Percentiles rank a stretch among this genome's conserved stretches.
phyloP scores from a whole-genome alignment of 257 asterid genomes.

The Asclepias syriaca region DNA sequence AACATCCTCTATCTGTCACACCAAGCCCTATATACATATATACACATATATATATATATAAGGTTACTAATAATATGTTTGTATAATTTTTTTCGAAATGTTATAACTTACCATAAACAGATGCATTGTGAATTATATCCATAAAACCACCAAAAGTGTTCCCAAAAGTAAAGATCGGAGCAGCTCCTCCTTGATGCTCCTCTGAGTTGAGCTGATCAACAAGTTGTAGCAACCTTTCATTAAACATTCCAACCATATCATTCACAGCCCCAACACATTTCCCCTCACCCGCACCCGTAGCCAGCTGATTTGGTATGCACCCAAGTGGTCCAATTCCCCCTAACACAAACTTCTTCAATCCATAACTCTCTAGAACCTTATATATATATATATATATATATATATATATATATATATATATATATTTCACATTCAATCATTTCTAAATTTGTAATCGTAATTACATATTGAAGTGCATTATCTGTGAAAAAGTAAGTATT shows the following conservation, averaged over 20 bases:
- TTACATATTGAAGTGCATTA: no score
- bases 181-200: slow-evolving; percentile 30
- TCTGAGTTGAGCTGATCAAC: slow-evolving; percentile 50
- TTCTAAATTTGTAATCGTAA: no score
- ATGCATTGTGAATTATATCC: slow-evolving; percentile 49
- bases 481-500: no score
- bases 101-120: slow-evolving; percentile 37
- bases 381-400: background rate
- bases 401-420: background rate
- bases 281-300: slow-evolving; percentile 41
- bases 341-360: slow-evolving; percentile 50
- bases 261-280: slow-evolving; percentile 47
- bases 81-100: no score
- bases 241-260: slow-evolving; percentile 39
- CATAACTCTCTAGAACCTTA: slow-evolving; percentile 50
- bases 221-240: slow-evolving; percentile 33
- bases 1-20: slow-evolving; percentile 59
- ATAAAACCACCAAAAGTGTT: slow-evolving; percentile 48
- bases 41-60: no score
- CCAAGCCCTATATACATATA: slow-evolving; percentile 33
- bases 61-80: no score
- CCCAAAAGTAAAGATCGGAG: slow-evolving; percentile 49
- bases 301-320: slow-evolving; percentile 73
- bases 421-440: background rate
- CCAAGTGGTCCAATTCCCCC: slow-evolving; percentile 78